A percentile compares a stretch with the other conserved stretches of the same genome.
Conservation (phyloP, 768 basidiomycete species). For the Pleurotus salmoneostramineus region DNA sequence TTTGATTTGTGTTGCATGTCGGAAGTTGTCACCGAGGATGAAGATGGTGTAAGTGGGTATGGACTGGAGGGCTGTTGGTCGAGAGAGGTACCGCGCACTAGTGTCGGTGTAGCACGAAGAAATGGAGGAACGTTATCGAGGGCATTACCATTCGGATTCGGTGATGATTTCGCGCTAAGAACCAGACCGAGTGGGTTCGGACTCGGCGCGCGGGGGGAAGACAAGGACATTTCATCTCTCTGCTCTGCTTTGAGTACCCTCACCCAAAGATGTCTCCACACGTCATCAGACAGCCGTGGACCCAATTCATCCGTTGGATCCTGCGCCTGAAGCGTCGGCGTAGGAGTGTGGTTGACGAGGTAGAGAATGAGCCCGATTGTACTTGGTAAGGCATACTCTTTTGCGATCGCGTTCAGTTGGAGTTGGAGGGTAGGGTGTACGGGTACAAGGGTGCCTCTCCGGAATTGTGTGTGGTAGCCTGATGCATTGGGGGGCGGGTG, state of each 20-base stretch:
- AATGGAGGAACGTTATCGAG: not conserved
- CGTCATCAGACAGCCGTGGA: slow-evolving; percentile 80
- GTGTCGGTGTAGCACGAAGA: not conserved
- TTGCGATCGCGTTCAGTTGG: slow-evolving; percentile 84
- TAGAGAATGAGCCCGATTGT: slow-evolving; percentile 82
- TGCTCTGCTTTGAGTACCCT: slow-evolving; percentile 64
- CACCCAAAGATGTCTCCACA: slow-evolving; percentile 86
- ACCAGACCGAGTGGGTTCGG: slow-evolving; percentile 41
- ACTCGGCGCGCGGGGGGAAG: slow-evolving; percentile 24
- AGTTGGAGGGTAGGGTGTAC: slow-evolving; percentile 79
- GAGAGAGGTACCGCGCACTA: too few species aligned
- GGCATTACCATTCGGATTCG: slow-evolving; percentile 17
- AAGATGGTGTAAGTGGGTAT: slow-evolving; percentile 40
- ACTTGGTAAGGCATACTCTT: slow-evolving; percentile 90
- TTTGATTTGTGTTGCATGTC: slow-evolving; percentile 44
- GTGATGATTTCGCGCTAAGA: slow-evolving; percentile 37
- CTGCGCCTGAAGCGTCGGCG: slow-evolving; percentile 14
- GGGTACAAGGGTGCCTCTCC: slow-evolving; percentile 83
- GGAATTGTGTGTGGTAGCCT: slow-evolving; percentile 77
- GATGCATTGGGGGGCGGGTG: slow-evolving; percentile 57
- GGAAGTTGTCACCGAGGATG: slow-evolving; percentile 40
- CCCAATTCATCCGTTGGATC: slow-evolving; percentile 55
- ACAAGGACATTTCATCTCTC: slow-evolving; percentile 34
- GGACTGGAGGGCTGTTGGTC: slow-evolving; percentile 22
- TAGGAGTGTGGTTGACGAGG: slow-evolving; percentile 43